Percentiles rank a stretch among this genome's conserved stretches.
These are phyloP conservation scores for Botryotinia calthae DNA, from an alignment of 2,329 filamentous ascomycete genomes.

Conservation along the genomic window DNA sequence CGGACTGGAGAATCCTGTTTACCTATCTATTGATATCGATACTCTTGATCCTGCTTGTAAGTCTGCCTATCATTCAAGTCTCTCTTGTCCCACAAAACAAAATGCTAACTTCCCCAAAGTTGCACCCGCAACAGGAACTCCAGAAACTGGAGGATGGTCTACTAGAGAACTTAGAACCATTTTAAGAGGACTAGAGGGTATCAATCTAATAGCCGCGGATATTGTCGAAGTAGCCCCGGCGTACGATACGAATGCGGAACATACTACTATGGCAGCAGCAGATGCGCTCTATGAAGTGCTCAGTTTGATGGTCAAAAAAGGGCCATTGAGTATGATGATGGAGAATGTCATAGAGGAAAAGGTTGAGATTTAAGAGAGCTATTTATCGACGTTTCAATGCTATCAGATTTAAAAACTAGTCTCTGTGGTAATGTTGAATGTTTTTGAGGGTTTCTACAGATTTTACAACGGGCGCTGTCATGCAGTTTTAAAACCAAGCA, in stretches of 20 bases:
- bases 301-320: constrained; percentile 79
- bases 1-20: constrained; percentile 71
- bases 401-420: neutral
- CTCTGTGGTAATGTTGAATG: neutral
- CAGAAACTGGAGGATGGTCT: constrained; percentile 74
- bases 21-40: constrained; percentile 83
- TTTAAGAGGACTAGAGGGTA: constrained; percentile 63
- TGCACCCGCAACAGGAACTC: constrained; percentile 71
- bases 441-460: neutral
- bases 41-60: constrained; percentile 78
- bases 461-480: neutral
- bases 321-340: constrained; percentile 57
- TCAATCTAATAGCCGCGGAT: constrained; percentile 69
- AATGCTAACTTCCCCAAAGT: constrained; percentile 42
- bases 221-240: constrained; percentile 73
- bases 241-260: constrained; percentile 70
- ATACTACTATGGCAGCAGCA: constrained; percentile 71
- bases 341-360: constrained; percentile 21
- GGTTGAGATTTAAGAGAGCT: neutral
- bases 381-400: neutral
- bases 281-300: constrained; percentile 74
- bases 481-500: neutral
- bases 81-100: neutral
- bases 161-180: constrained; percentile 72
- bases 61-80: constrained; percentile 30